phyloP scores from a whole-genome alignment of 257 asterid genomes.

The Echites panduratus region DNA sequence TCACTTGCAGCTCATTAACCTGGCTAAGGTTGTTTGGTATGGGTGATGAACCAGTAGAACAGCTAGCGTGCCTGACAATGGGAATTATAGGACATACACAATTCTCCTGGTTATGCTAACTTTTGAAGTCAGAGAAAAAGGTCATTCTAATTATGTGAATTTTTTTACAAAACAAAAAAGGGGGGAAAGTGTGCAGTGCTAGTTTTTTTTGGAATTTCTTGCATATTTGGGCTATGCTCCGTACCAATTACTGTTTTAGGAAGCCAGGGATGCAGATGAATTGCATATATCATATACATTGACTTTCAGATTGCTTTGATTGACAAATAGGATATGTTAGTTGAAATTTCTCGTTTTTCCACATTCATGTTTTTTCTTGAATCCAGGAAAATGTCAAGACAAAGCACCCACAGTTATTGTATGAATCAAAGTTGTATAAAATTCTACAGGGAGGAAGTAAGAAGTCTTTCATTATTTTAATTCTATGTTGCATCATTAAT shows the following conservation, averaged over 20 bases:
- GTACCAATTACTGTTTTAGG: neutral
- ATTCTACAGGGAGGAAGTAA: constrained; percentile 89
- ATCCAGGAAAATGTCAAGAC: constrained; percentile 83
- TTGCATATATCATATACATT: neutral
- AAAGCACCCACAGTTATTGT: constrained; percentile 70
- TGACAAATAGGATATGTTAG: neutral
- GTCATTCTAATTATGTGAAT: neutral
- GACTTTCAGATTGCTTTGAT: neutral
- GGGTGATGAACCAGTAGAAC: neutral
- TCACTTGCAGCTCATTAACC: neutral
- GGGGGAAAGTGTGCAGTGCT: too few species aligned
- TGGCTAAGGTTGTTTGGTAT: neutral
- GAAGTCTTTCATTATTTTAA: constrained; percentile 20
- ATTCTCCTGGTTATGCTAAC: neutral
- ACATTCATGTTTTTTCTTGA: constrained; percentile 17
- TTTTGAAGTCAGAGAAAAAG: neutral
- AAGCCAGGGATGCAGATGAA: too few species aligned
- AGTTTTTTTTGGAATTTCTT: neutral
- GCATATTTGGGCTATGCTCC: neutral
- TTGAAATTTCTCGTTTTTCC: neutral
- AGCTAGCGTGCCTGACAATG: neutral
- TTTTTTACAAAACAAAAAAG: neutral
- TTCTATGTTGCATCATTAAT: constrained; percentile 12
- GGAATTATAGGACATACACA: neutral
- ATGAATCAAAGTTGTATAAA: constrained; percentile 73